A percentile compares a stretch with the other conserved stretches of the same genome.
Conservation (phyloP, 177 flowering plant genomes). For the Vitis hybrid region DNA sequence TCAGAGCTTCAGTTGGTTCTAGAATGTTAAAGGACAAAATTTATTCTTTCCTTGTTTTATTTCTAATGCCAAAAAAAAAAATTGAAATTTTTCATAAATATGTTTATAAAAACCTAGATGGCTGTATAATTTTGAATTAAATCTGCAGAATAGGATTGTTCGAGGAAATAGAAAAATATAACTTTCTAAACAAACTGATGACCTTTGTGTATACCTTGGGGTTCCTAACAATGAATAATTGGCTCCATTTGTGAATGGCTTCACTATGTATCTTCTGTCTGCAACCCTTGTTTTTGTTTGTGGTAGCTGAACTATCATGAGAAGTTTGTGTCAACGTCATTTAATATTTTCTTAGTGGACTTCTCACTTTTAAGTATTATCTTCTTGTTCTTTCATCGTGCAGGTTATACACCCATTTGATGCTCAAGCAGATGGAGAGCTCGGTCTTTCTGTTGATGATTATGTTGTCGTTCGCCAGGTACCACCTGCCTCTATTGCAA, state of each 20-base stretch:
- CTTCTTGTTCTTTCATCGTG: not conserved
- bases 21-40: no score
- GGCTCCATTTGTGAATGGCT: not conserved
- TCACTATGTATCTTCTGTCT: not conserved
- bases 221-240: not conserved
- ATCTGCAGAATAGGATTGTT: no score
- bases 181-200: no score
- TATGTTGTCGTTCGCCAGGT: conserved; percentile 80
- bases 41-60: no score
- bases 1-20: no score
- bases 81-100: no score
- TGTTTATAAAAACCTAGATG: no score
- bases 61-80: no score
- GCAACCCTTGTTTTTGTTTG: not conserved
- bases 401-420: conserved; percentile 84
- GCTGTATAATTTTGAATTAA: no score
- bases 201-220: no score
- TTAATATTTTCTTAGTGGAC: not conserved
- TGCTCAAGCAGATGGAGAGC: conserved; percentile 79
- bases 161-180: no score
- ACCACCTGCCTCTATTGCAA: conserved; percentile 6
- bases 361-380: conserved; percentile 1
- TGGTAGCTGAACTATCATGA: not conserved
- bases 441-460: conserved; percentile 67
- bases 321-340: not conserved